Evolutionary conservation across 78 protist species (phyloP).

Genomic region (Cyanophora paradoxa): DNA sequence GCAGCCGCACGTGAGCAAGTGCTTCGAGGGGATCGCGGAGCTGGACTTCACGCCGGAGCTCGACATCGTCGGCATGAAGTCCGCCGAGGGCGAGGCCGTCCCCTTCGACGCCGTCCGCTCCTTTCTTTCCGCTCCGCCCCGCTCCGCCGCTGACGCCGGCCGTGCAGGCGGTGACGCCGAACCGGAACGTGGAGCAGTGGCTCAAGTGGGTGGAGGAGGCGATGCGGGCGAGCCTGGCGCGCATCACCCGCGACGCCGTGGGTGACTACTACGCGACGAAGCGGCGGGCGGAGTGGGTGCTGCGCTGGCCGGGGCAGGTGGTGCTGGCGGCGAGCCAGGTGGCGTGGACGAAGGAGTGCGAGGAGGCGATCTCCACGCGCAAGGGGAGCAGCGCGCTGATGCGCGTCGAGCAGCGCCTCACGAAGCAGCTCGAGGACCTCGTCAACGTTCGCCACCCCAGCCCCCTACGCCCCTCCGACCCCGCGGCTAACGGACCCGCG

Average conservation of each 20-base stretch:
- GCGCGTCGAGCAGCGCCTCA: not conserved
- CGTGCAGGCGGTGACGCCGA: conserved; percentile 6
- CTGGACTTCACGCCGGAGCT: not conserved
- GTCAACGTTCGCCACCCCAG: not conserved
- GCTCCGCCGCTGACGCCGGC: too few species aligned
- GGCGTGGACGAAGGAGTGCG: conserved; percentile 18
- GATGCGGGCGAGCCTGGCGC: not conserved
- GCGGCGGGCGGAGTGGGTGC: conserved; percentile 20
- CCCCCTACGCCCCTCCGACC: not conserved
- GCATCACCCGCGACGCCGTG: not conserved
- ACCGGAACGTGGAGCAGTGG: conserved; percentile 30
- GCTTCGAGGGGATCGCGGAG: conserved; percentile 9
- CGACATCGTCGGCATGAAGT: conserved; percentile 27
- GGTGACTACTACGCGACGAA: not conserved
- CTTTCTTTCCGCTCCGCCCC: too few species aligned
- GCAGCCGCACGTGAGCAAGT: not conserved
- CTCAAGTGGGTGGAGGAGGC: not conserved
- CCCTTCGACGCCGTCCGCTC: not conserved
- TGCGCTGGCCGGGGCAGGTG: conserved; percentile 24
- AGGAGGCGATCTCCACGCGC: not conserved
- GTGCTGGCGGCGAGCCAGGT: conserved; percentile 16
- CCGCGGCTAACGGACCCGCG: conserved; percentile 29
- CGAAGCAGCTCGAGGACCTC: not conserved
- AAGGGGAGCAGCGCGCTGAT: not conserved
- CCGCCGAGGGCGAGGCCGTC: conserved; percentile 36